Conservation (phyloP, 306 rosid genomes). For the Astragalus glycyphyllos region DNA sequence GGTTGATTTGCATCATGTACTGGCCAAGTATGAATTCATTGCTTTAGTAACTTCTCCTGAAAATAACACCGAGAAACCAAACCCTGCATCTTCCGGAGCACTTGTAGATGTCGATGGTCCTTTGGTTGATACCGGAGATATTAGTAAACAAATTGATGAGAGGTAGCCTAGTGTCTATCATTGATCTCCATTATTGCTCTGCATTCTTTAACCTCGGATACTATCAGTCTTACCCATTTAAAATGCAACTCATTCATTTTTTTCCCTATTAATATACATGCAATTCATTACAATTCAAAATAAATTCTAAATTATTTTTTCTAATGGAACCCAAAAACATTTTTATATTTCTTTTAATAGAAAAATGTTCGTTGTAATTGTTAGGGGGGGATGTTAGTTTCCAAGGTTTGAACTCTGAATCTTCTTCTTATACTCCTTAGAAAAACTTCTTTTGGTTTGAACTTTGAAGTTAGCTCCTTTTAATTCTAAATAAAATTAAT, state of each 20-base stretch:
- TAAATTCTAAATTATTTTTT: constrained; percentile 36
- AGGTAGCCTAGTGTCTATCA: constrained; percentile 53
- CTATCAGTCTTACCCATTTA: too few species aligned
- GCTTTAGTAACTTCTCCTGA: constrained; percentile 70
- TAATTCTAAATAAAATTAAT: too few species aligned
- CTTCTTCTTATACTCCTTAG: too few species aligned
- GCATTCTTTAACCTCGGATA: constrained; percentile 37
- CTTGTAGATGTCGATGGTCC: constrained; percentile 69
- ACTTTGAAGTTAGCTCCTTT: too few species aligned
- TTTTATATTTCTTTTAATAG: too few species aligned
- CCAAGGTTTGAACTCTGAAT: too few species aligned
- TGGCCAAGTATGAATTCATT: constrained; percentile 90
- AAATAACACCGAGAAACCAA: constrained; percentile 56
- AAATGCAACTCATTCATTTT: constrained; percentile 16
- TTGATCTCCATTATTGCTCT: constrained; percentile 17
- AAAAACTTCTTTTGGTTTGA: too few species aligned
- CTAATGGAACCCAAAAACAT: constrained; percentile 13
- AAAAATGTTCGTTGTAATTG: too few species aligned
- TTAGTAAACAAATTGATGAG: constrained; percentile 57
- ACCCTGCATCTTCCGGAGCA: constrained; percentile 58
- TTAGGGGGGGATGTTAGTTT: too few species aligned
- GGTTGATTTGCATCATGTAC: constrained; percentile 93
- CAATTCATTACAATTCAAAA: constrained; percentile 15
- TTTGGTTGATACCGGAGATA: constrained; percentile 81
- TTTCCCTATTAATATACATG: constrained; percentile 15